Conservation (phyloP, 2,329 filamentous ascomycete species). For the Trichoderma endophyticum region DNA sequence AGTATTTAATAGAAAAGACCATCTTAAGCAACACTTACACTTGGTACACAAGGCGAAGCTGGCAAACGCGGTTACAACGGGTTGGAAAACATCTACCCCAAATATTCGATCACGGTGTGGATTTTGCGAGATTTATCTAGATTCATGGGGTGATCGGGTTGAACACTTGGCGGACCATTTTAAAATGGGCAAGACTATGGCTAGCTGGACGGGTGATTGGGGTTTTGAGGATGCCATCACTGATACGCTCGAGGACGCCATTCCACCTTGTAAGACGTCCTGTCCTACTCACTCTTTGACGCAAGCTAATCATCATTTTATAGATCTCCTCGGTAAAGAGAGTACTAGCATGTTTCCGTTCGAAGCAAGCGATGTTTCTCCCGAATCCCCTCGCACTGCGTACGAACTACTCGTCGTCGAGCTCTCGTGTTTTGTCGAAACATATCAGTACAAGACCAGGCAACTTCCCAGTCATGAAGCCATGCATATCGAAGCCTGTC, state of each 20-base stretch:
- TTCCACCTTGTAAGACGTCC: neutral
- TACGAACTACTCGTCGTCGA: neutral
- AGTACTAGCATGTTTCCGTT: neutral
- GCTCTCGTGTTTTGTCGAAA: neutral
- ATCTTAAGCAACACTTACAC: neutral
- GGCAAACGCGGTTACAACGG: neutral
- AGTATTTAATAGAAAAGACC: neutral
- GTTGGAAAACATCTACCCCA: neutral
- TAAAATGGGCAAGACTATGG: neutral
- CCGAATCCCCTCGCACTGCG: neutral
- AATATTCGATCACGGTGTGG: neutral
- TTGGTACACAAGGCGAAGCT: neutral
- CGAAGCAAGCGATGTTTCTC: neutral
- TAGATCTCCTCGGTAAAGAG: neutral
- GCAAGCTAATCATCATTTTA: neutral
- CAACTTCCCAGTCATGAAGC: neutral
- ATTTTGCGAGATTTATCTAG: neutral
- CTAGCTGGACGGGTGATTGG: neutral
- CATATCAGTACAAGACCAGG: neutral
- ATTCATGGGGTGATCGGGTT: neutral
- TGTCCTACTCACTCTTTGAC: neutral
- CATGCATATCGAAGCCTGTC: neutral
- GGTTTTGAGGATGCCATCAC: neutral
- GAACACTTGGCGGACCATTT: neutral
- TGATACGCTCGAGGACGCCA: neutral